Conservation (phyloP, 257 asterid species). For the Scutellaria minor region DNA sequence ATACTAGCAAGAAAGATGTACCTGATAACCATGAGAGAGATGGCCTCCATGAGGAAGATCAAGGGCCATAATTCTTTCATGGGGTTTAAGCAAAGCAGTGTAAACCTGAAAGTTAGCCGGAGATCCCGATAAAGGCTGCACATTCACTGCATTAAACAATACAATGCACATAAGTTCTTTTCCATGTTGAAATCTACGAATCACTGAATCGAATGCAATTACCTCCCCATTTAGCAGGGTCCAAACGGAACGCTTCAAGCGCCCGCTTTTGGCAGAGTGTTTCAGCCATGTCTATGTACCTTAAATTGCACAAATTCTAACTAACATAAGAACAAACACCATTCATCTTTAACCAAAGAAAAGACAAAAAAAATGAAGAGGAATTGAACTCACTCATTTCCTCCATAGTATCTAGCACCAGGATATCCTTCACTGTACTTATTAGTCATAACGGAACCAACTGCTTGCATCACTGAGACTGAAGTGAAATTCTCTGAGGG, state of each 20-base stretch:
- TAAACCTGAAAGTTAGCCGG: conserved; percentile 87
- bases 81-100: conserved; percentile 88
- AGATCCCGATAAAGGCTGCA: conserved; percentile 89
- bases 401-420: conserved; percentile 94
- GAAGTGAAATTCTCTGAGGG: conserved; percentile 78
- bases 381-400: conserved; percentile 67
- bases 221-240: conserved; percentile 99
- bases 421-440: conserved; percentile 97
- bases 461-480: conserved; percentile 90
- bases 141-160: conserved; percentile 65
- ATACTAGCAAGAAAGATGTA: conserved; percentile 27
- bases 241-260: conserved; percentile 80
- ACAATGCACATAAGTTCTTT: conserved; percentile 7
- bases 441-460: conserved; percentile 93
- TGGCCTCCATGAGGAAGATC: conserved; percentile 98
- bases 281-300: conserved; percentile 95
- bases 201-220: conserved; percentile 18
- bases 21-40: conserved; percentile 97
- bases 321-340: not conserved
- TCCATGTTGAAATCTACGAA: not conserved
- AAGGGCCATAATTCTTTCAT: conserved; percentile 91
- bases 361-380: not conserved
- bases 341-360: not conserved
- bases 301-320: conserved; percentile 30
- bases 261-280: conserved; percentile 88